Conservation (phyloP, 495 filamentous ascomycete species). For the Aspergillus bridgeri region DNA sequence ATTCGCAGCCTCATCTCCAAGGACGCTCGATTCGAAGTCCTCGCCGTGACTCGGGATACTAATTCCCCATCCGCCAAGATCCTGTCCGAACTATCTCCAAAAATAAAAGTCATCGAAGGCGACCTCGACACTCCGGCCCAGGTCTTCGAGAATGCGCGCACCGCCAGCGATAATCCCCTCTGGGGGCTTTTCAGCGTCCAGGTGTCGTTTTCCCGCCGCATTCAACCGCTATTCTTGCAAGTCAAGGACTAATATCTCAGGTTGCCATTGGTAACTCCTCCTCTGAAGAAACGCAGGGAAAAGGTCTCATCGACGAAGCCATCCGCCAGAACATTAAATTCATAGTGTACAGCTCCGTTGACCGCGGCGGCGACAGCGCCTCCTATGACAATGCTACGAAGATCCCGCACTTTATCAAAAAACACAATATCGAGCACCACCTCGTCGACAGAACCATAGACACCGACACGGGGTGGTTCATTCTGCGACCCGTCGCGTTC, state of each 20-base stretch:
- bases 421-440: conserved; percentile 62
- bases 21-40: conserved; percentile 52
- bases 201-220: too few species aligned
- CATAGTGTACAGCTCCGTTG: conserved; percentile 65
- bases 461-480: conserved; percentile 52
- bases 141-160: conserved; percentile 51
- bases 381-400: conserved; percentile 54
- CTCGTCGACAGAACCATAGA: conserved; percentile 41
- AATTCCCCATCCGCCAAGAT: conserved; percentile 50
- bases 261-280: too few species aligned
- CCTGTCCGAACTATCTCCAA: conserved; percentile 41
- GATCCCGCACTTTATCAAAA: conserved; percentile 59
- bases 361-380: conserved; percentile 54
- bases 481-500: conserved; percentile 62
- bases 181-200: conserved; percentile 54
- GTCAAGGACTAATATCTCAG: too few species aligned
- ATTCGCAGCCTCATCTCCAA: conserved; percentile 54
- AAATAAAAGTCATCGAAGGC: conserved; percentile 55
- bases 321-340: conserved; percentile 53
- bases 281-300: conserved; percentile 46
- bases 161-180: conserved; percentile 37
- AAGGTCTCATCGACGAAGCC: conserved; percentile 56
- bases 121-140: conserved; percentile 47
- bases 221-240: too few species aligned
- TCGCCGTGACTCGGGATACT: conserved; percentile 67